Base-by-base conservation (phyloP, 2,329 filamentous ascomycete species). In the Scedosporium boydii region DNA sequence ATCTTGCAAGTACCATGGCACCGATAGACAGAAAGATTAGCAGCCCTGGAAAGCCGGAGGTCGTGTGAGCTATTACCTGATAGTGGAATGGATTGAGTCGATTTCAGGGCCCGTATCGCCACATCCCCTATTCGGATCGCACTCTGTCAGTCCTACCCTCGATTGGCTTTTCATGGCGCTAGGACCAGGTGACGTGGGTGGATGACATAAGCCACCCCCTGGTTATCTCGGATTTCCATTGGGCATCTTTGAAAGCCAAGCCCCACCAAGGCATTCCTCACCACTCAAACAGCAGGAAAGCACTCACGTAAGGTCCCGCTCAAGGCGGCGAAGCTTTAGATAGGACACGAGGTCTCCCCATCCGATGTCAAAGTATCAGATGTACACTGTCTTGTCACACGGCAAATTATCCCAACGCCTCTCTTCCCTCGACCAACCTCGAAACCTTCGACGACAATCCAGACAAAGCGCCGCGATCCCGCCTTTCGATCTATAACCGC, bases 161-260 rank as follows among this genome's bases (percentile, higher is more conserved):
- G 34, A 38, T 23, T 59, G 38, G n/a, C 16, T n/a, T 29, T 29
- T 29, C 56, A 58, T 29, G 3, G 34, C 41, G 21, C 23, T 55
- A 34, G 26, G 41, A 59, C 56, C 34, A 60, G 61, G 58, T 64
- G 59, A 62, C 34, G 42, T 55, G 48, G 48, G 51, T 21, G 23
- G 51, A 56, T 56, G 51, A 56, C 23, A 29, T 56, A 56, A 56
- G n/a, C 23, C 21, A 29, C 23, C 14, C 23, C n/a, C 21, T 21
- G 14, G 21, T 56, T 29, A 5, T 56, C 14, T 29, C 51, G 14
- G 18, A n/a, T 34, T 34, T 41, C 16, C 34, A 34, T 58, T 34
- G 27, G 26, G 3, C 23, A 58, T 41, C 27, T 27, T 16, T 41
- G 55, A 16, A 18, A 21, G 16, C 44, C n/a, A 18, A 16, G 51